Base-by-base conservation (phyloP, 768 basidiomycete genomes). In the Solioccasus polychromus region DNA sequence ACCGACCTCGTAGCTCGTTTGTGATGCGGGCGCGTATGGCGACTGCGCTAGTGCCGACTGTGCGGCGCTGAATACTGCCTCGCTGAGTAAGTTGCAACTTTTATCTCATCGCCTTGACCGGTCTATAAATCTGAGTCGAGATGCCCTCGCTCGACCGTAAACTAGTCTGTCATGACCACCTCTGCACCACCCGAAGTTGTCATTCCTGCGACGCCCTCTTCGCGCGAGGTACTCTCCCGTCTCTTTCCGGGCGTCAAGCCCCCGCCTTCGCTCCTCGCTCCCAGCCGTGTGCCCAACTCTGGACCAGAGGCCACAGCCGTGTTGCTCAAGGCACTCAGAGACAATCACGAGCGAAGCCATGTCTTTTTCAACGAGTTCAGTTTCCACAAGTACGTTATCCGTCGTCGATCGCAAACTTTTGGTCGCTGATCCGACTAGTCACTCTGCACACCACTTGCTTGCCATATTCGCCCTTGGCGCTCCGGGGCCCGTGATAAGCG, bases 381-480 rank as follows among this genome's bases (percentile, higher is more conserved):
- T 8, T 63, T 66, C 47, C 66, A 66, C 53, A 66, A 64, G 61
- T 67, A 44, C 18, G 58, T 48, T 11, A 34, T 26, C 35, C 35
- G 23, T 26, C 8, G 2, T 41, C n/a, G 7, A 14, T 34, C 9
- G 15, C 17, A 5, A 2, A 10, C 36, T 10, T 2, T n/a, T 35
- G 36, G 17, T 44, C 17, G 5, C 12, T 53, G 17, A 32, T 28
- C n/a, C n/a, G 30, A 11, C 14, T 20, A 79, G 76, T 48, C 85
- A 87, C 64, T 64, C 75, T 26, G 69, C 73, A 3, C 83, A 85
- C 55, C 79, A 77, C 30, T 57, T 77, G 14, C 64, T 84, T 12
- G 80, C 81, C 11, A 63, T 80, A 5, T 88, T 79, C 65, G 71
- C 73, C 0, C 64, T 89, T 11, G 86, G 86, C 8, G 83, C 76